phyloP scores from a whole-genome alignment of 257 asterid species.

The Capsicum chinense region DNA sequence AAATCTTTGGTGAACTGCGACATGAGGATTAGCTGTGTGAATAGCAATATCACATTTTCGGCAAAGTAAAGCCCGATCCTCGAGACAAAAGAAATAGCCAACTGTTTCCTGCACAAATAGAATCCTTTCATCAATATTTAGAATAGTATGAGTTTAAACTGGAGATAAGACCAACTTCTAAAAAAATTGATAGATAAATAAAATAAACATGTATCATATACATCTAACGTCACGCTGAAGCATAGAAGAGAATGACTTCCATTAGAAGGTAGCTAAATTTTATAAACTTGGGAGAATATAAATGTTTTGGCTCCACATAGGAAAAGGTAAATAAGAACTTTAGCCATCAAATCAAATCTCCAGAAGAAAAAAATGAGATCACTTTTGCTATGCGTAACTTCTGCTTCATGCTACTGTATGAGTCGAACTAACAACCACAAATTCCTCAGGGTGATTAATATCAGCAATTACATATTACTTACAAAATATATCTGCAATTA shows the following conservation, averaged over 20 bases:
- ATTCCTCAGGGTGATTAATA: not conserved
- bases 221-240: conserved; percentile 1
- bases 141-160: not conserved
- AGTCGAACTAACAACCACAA: not conserved
- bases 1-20: conserved; percentile 81
- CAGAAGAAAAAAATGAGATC: not conserved
- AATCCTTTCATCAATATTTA: conserved; percentile 8
- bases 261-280: conserved; percentile 6
- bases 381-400: not conserved
- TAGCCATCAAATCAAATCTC: conserved; percentile 12
- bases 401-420: not conserved
- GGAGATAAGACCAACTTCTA: not conserved
- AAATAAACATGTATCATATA: not conserved
- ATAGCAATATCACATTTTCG: conserved; percentile 80
- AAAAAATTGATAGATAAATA: not conserved
- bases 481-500: no score
- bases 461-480: not conserved
- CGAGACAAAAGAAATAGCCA: conserved; percentile 92
- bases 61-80: conserved; percentile 94
- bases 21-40: conserved; percentile 68
- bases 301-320: not conserved
- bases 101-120: conserved; percentile 65
- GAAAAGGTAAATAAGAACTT: not conserved
- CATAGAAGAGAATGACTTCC: not conserved
- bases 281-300: not conserved